A percentile compares a stretch with the other conserved stretches of the same genome.
Conservation (phyloP, 495 filamentous ascomycete species). For the Neurospora sp. region DNA sequence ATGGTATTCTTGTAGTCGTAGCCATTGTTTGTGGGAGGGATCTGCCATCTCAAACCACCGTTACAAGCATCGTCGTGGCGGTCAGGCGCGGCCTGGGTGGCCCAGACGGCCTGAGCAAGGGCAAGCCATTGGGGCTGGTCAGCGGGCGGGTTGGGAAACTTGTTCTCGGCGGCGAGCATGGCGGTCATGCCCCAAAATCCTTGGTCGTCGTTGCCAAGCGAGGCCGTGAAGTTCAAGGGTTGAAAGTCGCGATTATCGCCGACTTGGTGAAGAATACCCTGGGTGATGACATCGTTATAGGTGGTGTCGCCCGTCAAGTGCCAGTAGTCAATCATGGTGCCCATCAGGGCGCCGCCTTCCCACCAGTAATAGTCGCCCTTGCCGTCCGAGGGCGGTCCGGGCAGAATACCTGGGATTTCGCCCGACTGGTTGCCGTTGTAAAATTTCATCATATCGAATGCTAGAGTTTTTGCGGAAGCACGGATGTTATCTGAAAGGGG, state of each 20-base stretch:
- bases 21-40: constrained; percentile 63
- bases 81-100: constrained; percentile 52
- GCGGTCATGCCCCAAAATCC: constrained; percentile 75
- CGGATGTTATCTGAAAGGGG: constrained; percentile 46
- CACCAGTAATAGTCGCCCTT: constrained; percentile 50
- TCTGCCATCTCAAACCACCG: constrained; percentile 73
- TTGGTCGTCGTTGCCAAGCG: constrained; percentile 74
- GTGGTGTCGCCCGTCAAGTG: constrained; percentile 53
- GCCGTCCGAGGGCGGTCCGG: constrained; percentile 36
- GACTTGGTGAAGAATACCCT: constrained; percentile 54
- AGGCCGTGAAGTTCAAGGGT: constrained; percentile 60
- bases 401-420: constrained; percentile 55
- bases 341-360: constrained; percentile 42
- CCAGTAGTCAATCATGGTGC: constrained; percentile 61
- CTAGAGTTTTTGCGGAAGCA: constrained; percentile 48
- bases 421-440: constrained; percentile 55
- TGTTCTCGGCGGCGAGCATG: constrained; percentile 64
- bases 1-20: constrained; percentile 76
- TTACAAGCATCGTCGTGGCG: constrained; percentile 51
- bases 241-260: constrained; percentile 51
- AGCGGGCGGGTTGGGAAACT: constrained; percentile 51
- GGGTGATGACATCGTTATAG: constrained; percentile 49
- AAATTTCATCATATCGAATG: constrained; percentile 53
- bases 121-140: constrained; percentile 62
- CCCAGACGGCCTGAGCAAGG: constrained; percentile 66